Conservation (phyloP, 495 filamentous ascomycete species). For the Pseudoneurospora amorphoporcata region DNA sequence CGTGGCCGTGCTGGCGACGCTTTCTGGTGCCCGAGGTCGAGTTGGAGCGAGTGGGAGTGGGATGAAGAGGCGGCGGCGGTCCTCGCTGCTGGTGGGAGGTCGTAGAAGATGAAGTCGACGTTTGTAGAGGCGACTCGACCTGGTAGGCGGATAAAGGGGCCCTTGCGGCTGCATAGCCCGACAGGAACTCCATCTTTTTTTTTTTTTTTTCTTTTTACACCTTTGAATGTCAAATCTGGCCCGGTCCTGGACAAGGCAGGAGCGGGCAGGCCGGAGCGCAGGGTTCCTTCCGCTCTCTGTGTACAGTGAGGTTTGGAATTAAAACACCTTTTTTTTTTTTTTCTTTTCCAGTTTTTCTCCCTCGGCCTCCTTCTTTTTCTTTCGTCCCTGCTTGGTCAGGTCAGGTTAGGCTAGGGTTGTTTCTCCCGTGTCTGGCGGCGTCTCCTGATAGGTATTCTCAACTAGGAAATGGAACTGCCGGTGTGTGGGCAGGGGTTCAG, state of each 20-base stretch:
- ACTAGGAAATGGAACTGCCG: neutral
- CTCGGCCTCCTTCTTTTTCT: neutral
- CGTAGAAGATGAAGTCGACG: slow-evolving; percentile 2
- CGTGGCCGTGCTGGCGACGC: slow-evolving; percentile 19
- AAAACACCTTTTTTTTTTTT: neutral
- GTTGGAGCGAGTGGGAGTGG: slow-evolving; percentile 22
- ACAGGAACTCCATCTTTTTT: slow-evolving; percentile 23
- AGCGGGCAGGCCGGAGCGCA: too few relatives aligned
- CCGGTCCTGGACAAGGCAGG: neutral
- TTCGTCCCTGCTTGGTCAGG: neutral
- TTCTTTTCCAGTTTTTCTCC: too few relatives aligned
- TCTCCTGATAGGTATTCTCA: neutral
- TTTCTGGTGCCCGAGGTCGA: slow-evolving; percentile 23
- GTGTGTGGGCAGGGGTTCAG: neutral
- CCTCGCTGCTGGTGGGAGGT: neutral
- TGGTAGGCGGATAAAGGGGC: slow-evolving; percentile 27
- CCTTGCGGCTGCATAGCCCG: slow-evolving; percentile 24
- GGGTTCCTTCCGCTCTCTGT: too few relatives aligned
- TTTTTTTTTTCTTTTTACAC: too few relatives aligned
- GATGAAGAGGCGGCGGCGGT: neutral
- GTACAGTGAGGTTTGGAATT: neutral
- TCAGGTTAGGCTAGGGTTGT: too few relatives aligned
- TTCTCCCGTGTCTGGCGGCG: neutral
- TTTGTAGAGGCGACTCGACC: slow-evolving; percentile 19
- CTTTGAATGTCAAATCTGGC: neutral